A percentile compares a stretch with the other conserved stretches of the same genome.
These are phyloP conservation scores for Knoxia roxburghii DNA, from an alignment of 257 asterid genomes.

Conservation along the genomic window DNA sequence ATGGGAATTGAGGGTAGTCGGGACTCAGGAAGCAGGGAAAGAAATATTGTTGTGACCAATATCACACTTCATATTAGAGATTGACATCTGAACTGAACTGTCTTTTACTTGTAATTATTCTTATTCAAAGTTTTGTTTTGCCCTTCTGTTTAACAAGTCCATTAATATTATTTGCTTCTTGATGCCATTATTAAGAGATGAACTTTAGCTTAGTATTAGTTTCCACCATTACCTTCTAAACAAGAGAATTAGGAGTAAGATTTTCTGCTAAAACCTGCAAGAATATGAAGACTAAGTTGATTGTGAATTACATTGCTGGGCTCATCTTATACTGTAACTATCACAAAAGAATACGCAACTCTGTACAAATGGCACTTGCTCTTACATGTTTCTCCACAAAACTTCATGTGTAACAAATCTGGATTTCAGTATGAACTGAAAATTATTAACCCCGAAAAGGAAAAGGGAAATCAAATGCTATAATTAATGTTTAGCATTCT, in stretches of 20 bases:
- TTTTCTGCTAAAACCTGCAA: too few species aligned
- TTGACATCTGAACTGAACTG: not conserved
- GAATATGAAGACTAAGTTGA: too few species aligned
- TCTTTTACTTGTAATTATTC: not conserved
- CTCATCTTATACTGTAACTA: constrained; percentile 3
- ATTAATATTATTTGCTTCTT: too few species aligned
- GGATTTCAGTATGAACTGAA: not conserved
- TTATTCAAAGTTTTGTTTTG: not conserved
- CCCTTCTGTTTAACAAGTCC: too few species aligned
- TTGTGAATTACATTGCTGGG: too few species aligned
- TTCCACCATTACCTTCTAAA: too few species aligned
- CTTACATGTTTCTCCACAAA: not conserved
- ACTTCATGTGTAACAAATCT: not conserved
- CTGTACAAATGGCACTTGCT: constrained; percentile 7
- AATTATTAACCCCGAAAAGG: not conserved
- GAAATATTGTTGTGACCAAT: too few species aligned
- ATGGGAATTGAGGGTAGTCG: not conserved
- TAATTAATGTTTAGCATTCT: constrained; percentile 41
- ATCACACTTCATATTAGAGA: not conserved
- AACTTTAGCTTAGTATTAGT: too few species aligned
- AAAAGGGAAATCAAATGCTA: constrained; percentile 26
- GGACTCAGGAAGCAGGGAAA: not conserved
- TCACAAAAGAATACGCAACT: not conserved
- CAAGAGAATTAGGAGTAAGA: too few species aligned
- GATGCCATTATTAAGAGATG: too few species aligned